Conservation (phyloP, 192 early-diverging fungal genomes). For the Entomortierella parvispora region DNA sequence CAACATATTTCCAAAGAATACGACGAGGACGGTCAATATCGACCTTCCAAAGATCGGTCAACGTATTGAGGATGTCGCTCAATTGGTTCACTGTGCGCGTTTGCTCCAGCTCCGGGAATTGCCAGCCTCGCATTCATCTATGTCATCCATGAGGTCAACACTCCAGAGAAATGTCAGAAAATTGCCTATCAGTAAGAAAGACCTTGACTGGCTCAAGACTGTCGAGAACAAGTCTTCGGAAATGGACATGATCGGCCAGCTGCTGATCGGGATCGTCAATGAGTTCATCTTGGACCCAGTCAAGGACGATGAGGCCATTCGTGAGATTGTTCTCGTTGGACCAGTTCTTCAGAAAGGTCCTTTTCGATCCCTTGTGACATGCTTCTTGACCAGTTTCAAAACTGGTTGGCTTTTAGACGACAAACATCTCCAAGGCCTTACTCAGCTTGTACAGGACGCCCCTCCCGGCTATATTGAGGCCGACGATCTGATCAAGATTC, state of each 20-base stretch:
- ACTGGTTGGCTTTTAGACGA: not conserved
- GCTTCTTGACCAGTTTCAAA: not conserved
- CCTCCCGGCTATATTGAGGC: not conserved
- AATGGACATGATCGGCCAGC: not conserved
- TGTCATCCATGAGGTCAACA: no score
- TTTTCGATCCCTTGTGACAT: not conserved
- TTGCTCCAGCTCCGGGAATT: no score
- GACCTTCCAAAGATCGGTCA: no score
- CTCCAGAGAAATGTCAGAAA: not conserved
- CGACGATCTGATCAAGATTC: not conserved
- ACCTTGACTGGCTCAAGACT: not conserved
- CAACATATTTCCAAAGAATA: no score
- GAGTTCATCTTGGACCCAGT: not conserved
- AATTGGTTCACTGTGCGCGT: no score
- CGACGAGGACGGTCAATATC: no score
- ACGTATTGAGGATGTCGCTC: no score
- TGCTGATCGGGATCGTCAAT: not conserved
- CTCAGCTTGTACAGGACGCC: not conserved
- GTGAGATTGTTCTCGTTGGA: not conserved
- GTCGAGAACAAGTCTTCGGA: not conserved
- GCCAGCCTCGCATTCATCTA: no score
- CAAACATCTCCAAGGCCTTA: not conserved
- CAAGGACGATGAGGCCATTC: not conserved
- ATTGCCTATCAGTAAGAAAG: no score
- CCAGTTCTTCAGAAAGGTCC: not conserved